Conservation (phyloP, 495 filamentous ascomycete genomes). For the Neurospora sp. region DNA sequence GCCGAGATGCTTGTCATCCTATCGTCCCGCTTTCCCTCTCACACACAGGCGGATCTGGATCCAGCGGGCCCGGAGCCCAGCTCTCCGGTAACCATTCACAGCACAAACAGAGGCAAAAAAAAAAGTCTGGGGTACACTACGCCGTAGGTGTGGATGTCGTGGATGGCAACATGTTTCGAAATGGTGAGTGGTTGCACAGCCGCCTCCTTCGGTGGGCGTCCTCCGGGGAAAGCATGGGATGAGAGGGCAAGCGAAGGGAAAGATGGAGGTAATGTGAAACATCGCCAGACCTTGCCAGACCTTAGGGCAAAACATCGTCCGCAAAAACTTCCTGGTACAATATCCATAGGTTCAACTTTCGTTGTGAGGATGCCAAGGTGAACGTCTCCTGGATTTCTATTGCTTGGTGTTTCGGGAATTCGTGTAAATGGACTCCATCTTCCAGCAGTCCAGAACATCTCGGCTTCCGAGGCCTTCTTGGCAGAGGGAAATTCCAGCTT, state of each 20-base stretch:
- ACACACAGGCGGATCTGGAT: not conserved
- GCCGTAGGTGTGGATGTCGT: not conserved
- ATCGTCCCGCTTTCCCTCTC: not conserved
- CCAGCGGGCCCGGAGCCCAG: not conserved
- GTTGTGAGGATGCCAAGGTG: too few relatives aligned
- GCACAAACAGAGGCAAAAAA: not conserved
- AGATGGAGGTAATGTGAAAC: not conserved
- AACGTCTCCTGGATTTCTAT: too few relatives aligned
- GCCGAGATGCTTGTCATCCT: not conserved
- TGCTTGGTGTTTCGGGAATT: too few relatives aligned
- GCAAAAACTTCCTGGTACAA: not conserved
- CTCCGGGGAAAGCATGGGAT: not conserved
- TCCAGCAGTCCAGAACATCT: too few relatives aligned
- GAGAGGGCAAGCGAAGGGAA: not conserved
- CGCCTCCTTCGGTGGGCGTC: not conserved
- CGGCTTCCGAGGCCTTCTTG: too few relatives aligned
- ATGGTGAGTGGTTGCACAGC: not conserved
- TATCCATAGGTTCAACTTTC: too few relatives aligned
- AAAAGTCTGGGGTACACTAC: not conserved
- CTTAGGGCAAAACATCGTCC: not conserved
- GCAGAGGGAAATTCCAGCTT: too few relatives aligned
- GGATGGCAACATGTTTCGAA: not conserved
- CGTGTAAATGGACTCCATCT: too few relatives aligned
- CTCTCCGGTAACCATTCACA: not conserved
- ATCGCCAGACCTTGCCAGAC: not conserved